A percentile compares a stretch with the other conserved stretches of the same genome.
Evolutionary conservation across 1,139 yeast genomes (phyloP).

Genomic region (Trichomonascaceae sp.): DNA sequence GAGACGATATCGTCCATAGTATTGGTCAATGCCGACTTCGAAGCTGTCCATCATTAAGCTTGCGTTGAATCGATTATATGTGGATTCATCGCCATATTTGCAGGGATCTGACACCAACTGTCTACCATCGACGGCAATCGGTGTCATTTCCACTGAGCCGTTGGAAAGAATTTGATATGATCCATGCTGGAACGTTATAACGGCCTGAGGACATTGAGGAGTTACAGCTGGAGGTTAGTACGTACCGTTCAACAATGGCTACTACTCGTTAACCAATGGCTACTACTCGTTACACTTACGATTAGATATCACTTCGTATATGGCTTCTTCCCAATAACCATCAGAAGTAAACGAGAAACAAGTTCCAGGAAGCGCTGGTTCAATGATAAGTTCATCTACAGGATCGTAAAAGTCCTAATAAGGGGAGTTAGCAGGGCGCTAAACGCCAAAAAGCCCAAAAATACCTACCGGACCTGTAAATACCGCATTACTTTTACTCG

Average conservation of each 20-base stretch:
- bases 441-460: neutral
- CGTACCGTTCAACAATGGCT: too few species aligned
- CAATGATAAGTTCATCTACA: conserved; percentile 84
- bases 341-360: conserved; percentile 88
- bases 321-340: conserved; percentile 86
- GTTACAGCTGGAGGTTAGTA: conserved; percentile 39
- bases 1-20: conserved; percentile 75
- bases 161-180: conserved; percentile 55
- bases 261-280: too few species aligned
- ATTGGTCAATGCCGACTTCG: conserved; percentile 57
- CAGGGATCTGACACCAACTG: conserved; percentile 89
- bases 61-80: conserved; percentile 68
- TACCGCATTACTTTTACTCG: conserved; percentile 87
- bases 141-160: conserved; percentile 65
- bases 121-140: conserved; percentile 86
- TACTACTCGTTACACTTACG: too few species aligned
- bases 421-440: neutral
- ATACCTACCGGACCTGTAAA: conserved; percentile 72
- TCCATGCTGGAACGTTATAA: conserved; percentile 85
- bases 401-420: conserved; percentile 83
- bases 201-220: conserved; percentile 80
- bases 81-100: conserved; percentile 41
- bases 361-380: conserved; percentile 92
- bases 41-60: conserved; percentile 54
- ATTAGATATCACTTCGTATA: conserved; percentile 69